Percentiles rank a stretch among this genome's conserved stretches.
Conservation (phyloP, 495 filamentous ascomycete species). For the Evansstolkia leycettana region DNA sequence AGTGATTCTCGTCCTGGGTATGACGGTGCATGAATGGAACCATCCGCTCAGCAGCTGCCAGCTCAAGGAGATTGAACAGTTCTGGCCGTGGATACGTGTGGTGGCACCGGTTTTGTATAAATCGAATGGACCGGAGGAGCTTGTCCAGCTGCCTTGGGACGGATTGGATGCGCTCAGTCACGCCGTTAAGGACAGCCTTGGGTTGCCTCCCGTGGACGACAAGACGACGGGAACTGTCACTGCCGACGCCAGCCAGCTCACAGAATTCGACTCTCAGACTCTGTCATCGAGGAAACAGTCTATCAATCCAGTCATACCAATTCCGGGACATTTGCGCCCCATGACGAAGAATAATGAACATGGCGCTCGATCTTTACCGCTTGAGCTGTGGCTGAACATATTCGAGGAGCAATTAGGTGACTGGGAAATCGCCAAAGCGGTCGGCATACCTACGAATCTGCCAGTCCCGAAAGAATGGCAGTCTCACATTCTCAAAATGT, state of each 20-base stretch:
- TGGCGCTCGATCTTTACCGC: slow-evolving; percentile 41
- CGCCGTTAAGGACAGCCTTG: slow-evolving; percentile 46
- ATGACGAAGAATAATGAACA: slow-evolving; percentile 14
- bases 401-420: slow-evolving; percentile 67
- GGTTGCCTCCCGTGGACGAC: slow-evolving; percentile 10
- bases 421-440: slow-evolving; percentile 75
- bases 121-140: slow-evolving; percentile 40
- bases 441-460: slow-evolving; percentile 68
- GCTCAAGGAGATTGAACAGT: slow-evolving; percentile 62
- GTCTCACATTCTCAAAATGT: slow-evolving; percentile 34
- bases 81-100: slow-evolving; percentile 73
- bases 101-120: slow-evolving; percentile 62
- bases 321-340: slow-evolving; percentile 19
- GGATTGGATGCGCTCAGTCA: slow-evolving; percentile 51
- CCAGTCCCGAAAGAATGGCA: slow-evolving; percentile 67
- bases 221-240: background rate
- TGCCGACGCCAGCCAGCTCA: background rate
- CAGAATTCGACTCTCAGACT: background rate
- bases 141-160: slow-evolving; percentile 48
- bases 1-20: slow-evolving; percentile 68
- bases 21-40: slow-evolving; percentile 75
- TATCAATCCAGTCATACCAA: slow-evolving; percentile 47
- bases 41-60: slow-evolving; percentile 76
- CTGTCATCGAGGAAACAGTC: slow-evolving; percentile 42
- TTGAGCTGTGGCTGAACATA: slow-evolving; percentile 81